Conservation (phyloP, 768 basidiomycete species). For the Leccinum rimulosum region DNA sequence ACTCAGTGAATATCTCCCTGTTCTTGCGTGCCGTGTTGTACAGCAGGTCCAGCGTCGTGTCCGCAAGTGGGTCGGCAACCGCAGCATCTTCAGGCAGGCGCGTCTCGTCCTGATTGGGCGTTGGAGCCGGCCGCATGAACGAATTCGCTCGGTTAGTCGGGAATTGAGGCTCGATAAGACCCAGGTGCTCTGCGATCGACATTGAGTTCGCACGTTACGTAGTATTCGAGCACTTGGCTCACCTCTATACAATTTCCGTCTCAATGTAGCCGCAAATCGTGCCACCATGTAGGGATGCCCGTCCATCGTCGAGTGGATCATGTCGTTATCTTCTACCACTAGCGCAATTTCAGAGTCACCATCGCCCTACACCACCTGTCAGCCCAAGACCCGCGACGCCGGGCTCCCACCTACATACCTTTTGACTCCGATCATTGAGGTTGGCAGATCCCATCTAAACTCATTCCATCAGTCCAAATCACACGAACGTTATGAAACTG, state of each 20-base stretch:
- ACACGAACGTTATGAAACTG: background rate
- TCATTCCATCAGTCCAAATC: conserved; percentile 3
- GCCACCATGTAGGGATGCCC: conserved; percentile 68
- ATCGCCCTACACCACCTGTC: conserved; percentile 57
- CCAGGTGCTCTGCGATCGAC: conserved; percentile 68
- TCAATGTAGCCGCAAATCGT: conserved; percentile 80
- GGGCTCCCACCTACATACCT: conserved; percentile 39
- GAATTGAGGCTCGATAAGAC: conserved; percentile 75
- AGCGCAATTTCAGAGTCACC: conserved; percentile 95
- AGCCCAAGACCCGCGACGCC: conserved; percentile 2
- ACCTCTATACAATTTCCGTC: conserved; percentile 84
- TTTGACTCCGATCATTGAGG: conserved; percentile 84
- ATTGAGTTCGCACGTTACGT: conserved; percentile 1
- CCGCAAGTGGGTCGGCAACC: conserved; percentile 78
- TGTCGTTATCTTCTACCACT: conserved; percentile 85
- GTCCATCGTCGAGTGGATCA: conserved; percentile 74
- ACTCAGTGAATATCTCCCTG: conserved; percentile 79
- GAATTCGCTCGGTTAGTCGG: conserved; percentile 37
- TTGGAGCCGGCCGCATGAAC: conserved; percentile 81
- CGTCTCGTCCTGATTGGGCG: conserved; percentile 66
- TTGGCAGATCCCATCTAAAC: conserved; percentile 90
- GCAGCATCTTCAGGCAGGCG: conserved; percentile 51
- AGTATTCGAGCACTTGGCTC: conserved; percentile 9
- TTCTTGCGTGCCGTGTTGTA: conserved; percentile 73
- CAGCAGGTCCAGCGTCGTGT: conserved; percentile 59